A percentile compares a stretch with the other conserved stretches of the same genome.
Conservation (phyloP, 345 rosid genomes). For the Brassica nigra region DNA sequence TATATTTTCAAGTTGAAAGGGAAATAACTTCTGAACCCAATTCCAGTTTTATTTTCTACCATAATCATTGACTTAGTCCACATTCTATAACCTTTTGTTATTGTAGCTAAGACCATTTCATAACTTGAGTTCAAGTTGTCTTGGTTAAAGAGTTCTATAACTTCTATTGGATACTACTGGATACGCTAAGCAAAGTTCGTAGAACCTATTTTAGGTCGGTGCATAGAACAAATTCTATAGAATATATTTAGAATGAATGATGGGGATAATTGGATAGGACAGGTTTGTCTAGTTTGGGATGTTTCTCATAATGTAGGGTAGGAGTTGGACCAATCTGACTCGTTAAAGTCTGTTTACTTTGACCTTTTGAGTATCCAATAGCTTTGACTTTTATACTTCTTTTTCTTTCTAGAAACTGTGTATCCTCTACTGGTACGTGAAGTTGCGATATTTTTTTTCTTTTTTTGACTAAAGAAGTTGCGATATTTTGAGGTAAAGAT, state of each 20-base stretch:
- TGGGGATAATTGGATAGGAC: background rate
- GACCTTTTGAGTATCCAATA: background rate
- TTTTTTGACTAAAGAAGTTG: background rate
- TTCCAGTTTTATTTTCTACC: background rate
- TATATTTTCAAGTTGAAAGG: too few species aligned
- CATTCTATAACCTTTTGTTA: background rate
- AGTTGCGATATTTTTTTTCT: background rate
- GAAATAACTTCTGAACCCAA: background rate
- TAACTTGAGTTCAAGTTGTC: background rate
- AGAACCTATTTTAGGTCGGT: constrained; percentile 29
- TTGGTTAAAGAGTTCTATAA: background rate
- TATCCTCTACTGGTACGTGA: background rate
- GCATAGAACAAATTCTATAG: background rate
- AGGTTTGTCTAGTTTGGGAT: constrained; percentile 18
- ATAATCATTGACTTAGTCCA: background rate
- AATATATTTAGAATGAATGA: background rate
- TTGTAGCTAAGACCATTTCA: background rate
- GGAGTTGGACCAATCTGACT: constrained; percentile 23
- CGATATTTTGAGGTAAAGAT: background rate
- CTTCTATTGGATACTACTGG: background rate
- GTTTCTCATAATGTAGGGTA: constrained; percentile 2
- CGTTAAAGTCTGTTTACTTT: constrained; percentile 19
- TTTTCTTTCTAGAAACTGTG: background rate
- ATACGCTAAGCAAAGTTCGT: background rate
- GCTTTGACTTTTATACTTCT: constrained; percentile 16